Conservation (phyloP, 2,329 filamentous ascomycete species). For the Ophiostoma sp. region DNA sequence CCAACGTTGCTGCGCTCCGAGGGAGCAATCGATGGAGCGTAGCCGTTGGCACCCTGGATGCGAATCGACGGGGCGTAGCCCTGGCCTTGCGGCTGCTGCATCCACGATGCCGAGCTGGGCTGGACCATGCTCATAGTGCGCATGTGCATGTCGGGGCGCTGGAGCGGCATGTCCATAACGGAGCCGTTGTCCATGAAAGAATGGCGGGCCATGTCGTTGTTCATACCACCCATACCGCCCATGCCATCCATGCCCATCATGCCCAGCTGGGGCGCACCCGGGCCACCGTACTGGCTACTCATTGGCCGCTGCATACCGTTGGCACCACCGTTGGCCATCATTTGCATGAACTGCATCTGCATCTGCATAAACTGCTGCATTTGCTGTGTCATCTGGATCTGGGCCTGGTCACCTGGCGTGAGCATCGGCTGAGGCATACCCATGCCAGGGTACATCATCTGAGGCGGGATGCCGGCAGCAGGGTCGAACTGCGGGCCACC, state of each 20-base stretch:
- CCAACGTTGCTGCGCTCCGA: conserved; percentile 95
- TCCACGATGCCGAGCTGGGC: conserved; percentile 61
- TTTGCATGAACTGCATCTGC: conserved; percentile 93
- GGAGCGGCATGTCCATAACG: conserved; percentile 43
- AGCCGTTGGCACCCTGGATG: conserved; percentile 55
- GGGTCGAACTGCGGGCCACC: conserved; percentile 48
- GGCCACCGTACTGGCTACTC: conserved; percentile 31
- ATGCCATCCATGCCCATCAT: conserved; percentile 49
- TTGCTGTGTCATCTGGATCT: conserved; percentile 78
- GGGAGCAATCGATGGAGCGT: conserved; percentile 88
- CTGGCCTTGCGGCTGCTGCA: conserved; percentile 46
- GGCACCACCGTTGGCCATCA: conserved; percentile 56
- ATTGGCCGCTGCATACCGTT: conserved; percentile 33
- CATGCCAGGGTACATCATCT: conserved; percentile 51
- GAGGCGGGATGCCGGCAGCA: conserved; percentile 49
- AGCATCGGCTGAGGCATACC: conserved; percentile 42
- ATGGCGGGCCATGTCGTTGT: conserved; percentile 40
- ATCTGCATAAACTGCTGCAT: conserved; percentile 89
- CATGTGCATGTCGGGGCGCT: conserved; percentile 48
- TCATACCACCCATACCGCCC: conserved; percentile 36
- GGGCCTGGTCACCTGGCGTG: conserved; percentile 67
- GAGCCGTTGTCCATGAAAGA: conserved; percentile 51
- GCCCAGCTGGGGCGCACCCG: conserved; percentile 29
- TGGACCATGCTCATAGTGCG: conserved; percentile 85
- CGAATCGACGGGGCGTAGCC: conserved; percentile 54